Conservation (phyloP, 371 early-diverging fungal species). For the Haplosporangium sp. region DNA sequence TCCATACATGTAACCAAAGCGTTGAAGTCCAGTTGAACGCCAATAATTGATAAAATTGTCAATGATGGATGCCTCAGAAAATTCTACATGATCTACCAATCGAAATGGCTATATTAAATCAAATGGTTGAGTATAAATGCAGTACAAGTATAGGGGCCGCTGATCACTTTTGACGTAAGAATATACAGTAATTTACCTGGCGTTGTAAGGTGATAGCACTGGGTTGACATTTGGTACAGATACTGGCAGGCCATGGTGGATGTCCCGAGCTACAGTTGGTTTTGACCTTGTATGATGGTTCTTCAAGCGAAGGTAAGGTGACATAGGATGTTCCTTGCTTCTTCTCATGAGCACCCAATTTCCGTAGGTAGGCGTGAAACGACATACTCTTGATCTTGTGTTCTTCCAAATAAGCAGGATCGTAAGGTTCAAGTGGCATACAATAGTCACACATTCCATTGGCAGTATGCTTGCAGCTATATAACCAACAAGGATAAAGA, state of each 20-base stretch:
- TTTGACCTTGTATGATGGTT: constrained; percentile 82
- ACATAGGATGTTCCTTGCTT: constrained; percentile 63
- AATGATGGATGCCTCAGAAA: constrained; percentile 89
- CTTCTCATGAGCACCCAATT: constrained; percentile 75
- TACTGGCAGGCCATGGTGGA: constrained; percentile 93
- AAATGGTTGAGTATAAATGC: neutral
- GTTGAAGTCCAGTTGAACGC: constrained; percentile 90
- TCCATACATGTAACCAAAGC: constrained; percentile 96
- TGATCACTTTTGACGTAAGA: neutral
- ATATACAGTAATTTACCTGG: constrained; percentile 68
- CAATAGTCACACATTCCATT: constrained; percentile 99
- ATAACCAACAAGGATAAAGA: neutral
- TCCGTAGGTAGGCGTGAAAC: constrained; percentile 92
- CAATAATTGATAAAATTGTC: constrained; percentile 92
- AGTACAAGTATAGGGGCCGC: neutral
- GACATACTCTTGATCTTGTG: constrained; percentile 98
- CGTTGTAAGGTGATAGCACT: constrained; percentile 91
- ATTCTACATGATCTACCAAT: constrained; percentile 99
- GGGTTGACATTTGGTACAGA: constrained; percentile 98
- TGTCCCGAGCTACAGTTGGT: constrained; percentile 87
- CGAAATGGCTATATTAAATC: constrained; percentile 80
- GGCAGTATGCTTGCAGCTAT: constrained; percentile 90
- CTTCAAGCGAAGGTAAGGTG: constrained; percentile 86
- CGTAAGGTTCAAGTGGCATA: constrained; percentile 96
- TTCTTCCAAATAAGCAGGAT: constrained; percentile 84